Conservation (phyloP, 1,284 basidiomycete species). For the Ustilago shanxiensis region DNA sequence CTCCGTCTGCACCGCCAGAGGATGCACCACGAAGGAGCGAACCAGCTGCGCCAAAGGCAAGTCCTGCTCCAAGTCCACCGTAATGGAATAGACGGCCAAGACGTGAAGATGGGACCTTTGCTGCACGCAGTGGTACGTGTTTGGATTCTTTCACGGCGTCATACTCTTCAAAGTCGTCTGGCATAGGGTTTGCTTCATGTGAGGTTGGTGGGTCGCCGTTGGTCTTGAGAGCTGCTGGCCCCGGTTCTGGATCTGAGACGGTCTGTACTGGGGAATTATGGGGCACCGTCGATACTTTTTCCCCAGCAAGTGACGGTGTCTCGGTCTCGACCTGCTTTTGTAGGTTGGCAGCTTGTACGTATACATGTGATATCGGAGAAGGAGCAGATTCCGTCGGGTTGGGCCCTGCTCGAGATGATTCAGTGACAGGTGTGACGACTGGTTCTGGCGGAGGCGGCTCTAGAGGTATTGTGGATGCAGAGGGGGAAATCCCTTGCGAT, state of each 20-base stretch:
- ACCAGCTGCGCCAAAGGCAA: constrained; percentile 66
- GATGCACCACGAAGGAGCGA: constrained; percentile 52
- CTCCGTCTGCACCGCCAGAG: constrained; percentile 1
- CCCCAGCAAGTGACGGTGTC: too few relatives aligned
- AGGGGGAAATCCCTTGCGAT: background rate
- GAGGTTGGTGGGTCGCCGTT: constrained; percentile 5
- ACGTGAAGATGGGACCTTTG: constrained; percentile 68
- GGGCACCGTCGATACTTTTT: background rate
- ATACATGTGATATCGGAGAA: background rate
- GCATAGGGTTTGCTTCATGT: background rate
- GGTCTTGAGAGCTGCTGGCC: background rate
- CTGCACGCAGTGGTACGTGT: constrained; percentile 57
- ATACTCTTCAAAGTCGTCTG: constrained; percentile 57
- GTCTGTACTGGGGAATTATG: background rate
- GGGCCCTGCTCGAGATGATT: background rate
- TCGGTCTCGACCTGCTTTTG: too few relatives aligned
- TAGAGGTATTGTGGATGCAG: constrained; percentile 6
- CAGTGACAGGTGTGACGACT: background rate
- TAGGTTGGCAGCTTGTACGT: background rate
- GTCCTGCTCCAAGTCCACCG: constrained; percentile 66
- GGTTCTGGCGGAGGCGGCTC: constrained; percentile 8
- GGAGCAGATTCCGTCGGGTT: background rate
- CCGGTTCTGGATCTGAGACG: background rate
- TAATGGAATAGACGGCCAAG: constrained; percentile 68
- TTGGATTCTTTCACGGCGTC: constrained; percentile 61